Percentiles rank a stretch among this genome's conserved stretches.
These are phyloP conservation scores for Claviceps pazoutovae DNA, from an alignment of 2,329 filamentous ascomycete genomes.

Conservation along the genomic window DNA sequence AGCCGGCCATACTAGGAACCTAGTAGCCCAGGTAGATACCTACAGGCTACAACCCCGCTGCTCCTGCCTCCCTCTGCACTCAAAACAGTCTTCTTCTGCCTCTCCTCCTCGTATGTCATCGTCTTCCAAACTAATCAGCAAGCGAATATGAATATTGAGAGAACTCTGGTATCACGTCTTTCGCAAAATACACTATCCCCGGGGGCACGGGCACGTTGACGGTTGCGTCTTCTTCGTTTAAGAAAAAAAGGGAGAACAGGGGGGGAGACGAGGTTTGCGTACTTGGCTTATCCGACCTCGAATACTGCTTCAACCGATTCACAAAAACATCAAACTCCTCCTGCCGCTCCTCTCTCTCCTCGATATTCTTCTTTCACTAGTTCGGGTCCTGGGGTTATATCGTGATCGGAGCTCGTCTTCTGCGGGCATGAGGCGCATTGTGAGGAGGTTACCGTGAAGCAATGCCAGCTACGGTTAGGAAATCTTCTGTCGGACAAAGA, in stretches of 20 bases:
- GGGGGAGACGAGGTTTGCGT: slow-evolving; percentile 20
- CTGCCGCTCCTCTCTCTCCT: slow-evolving; percentile 58
- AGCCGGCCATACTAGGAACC: too few relatives aligned
- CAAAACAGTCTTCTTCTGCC: slow-evolving; percentile 23
- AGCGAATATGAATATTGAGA: background rate
- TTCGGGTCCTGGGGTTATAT: slow-evolving; percentile 65
- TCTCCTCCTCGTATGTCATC: slow-evolving; percentile 33
- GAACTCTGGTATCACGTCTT: background rate
- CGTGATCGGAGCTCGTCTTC: slow-evolving; percentile 85
- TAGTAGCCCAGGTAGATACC: too few relatives aligned
- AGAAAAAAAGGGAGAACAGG: background rate
- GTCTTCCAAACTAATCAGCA: slow-evolving; percentile 33
- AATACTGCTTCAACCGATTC: slow-evolving; percentile 67
- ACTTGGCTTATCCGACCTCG: slow-evolving; percentile 88
- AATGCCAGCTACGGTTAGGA: slow-evolving; percentile 28
- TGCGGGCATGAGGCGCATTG: slow-evolving; percentile 65
- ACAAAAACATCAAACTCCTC: slow-evolving; percentile 88
- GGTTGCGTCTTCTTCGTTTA: background rate
- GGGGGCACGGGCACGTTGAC: too few relatives aligned
- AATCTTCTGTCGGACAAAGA: too few relatives aligned
- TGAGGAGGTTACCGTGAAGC: slow-evolving; percentile 74
- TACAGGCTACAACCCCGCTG: too few relatives aligned
- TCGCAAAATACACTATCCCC: too few relatives aligned
- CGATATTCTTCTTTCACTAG: slow-evolving; percentile 81
- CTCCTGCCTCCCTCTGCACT: slow-evolving; percentile 21